A percentile compares a stretch with the other conserved stretches of the same genome.
These are phyloP conservation scores for Backusella psychrophila DNA, from an alignment of 192 early-diverging fungal genomes.

Conservation along the genomic window DNA sequence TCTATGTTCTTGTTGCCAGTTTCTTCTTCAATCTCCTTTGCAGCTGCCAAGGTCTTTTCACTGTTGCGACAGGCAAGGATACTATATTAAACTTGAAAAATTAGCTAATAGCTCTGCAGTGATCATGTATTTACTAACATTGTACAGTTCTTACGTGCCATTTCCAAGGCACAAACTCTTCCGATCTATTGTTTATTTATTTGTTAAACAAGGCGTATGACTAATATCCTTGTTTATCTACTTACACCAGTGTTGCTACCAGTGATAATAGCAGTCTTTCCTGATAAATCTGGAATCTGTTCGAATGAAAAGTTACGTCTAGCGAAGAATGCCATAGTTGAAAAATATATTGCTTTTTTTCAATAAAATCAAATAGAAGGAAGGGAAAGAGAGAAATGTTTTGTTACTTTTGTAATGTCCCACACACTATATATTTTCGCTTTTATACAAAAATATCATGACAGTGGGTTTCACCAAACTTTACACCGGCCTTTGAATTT, in stretches of 20 bases:
- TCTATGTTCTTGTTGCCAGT: slow-evolving; percentile 18
- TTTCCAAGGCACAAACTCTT: slow-evolving; percentile 21
- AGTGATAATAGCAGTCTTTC: slow-evolving; percentile 46
- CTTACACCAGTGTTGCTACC: slow-evolving; percentile 46
- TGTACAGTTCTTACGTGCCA: slow-evolving; percentile 26
- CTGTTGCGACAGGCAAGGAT: slow-evolving; percentile 16
- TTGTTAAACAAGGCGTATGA: not conserved
- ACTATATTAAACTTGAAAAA: not conserved
- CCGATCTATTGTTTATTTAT: slow-evolving; percentile 21
- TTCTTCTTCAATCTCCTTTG: slow-evolving; percentile 20
- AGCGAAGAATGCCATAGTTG: not conserved
- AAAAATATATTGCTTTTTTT: not conserved
- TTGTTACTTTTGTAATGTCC: not conserved
- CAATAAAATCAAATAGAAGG: not conserved
- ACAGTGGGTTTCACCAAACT: not conserved
- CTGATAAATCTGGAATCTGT: slow-evolving; percentile 33
- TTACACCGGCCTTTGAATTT: not conserved
- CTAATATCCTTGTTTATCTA: not conserved
- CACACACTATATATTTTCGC: not conserved
- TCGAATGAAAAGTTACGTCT: slow-evolving; percentile 6
- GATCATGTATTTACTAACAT: slow-evolving; percentile 15
- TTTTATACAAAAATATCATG: not conserved
- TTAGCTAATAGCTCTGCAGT: not conserved
- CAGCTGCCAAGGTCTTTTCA: slow-evolving; percentile 7
- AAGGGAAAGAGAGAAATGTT: not conserved